Base-by-base conservation (phyloP, 225 moss, liverwort and hornwort genomes). In the Neckera pumila region DNA sequence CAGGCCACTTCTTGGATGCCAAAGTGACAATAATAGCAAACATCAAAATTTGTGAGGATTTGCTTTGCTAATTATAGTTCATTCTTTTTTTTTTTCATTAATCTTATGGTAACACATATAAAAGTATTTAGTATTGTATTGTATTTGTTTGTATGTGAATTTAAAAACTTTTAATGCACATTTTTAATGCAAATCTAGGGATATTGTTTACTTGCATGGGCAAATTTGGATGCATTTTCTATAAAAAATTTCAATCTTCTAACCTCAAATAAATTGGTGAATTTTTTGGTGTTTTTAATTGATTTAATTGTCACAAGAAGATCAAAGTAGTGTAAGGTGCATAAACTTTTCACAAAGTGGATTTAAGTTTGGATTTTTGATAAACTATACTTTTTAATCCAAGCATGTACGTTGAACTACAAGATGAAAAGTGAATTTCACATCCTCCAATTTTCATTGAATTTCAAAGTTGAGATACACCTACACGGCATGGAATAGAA, bases 401-500 rank as follows among this genome's bases (percentile, higher is more conserved):
- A 49, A 51, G 12, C 1, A 33, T 8, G 7, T 20, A 12, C 2
- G 18, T 19, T 0, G 0, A 11, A 49, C 12, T 31, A 30, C 6
- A 19, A 75, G 7, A 75, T 51, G 11, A 20, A 20, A 20, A 31
- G 7, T 47, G 3, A 12, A 12, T 49, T 49, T 12, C 12, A 8
- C 4, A 19, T 30, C 4, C 0, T 47, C 17, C 47, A 47, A 3
- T 4, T 30, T 45, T 45, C 3, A 28, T 30, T 74, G 1, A 18
- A 47, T 11, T 45, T 47, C 11, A 11, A 70, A 72, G 40, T 72
- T 43, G 28, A 3, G 3, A 47, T 30, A 74, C 4, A 17, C 6
- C 4, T 11, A 11, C 1, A 30, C 2, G 3, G 1, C 0, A 30
- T 47, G 2, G 0, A 18, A 0, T 47, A 17, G 4, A 17, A 17